Evolutionary conservation across 192 early-diverging fungal species (phyloP), one percentile per base, ranked within the genome.

Genomic region (Gaertneriomyces sp.): DNA sequence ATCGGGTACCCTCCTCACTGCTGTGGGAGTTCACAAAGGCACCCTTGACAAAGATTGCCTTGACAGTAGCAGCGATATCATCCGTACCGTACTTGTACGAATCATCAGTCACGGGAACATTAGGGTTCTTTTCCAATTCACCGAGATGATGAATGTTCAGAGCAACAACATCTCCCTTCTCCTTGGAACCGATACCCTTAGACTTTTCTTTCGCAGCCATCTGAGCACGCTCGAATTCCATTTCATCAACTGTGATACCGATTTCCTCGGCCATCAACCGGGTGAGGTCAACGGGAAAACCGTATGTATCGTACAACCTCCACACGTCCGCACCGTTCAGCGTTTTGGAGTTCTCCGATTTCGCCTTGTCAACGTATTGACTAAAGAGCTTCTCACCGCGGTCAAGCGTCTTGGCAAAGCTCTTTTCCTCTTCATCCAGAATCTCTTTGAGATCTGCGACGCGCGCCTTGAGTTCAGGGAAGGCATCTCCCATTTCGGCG

Each of bases 241-340:
- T 77, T 74, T 96, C 93, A 70, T 98, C 88, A 6, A 98, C 88
- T 12, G 61, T 60, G 53, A 97, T 75, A 8, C 89, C 91, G 71
- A 87, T 88, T 74, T 98, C 96, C 77, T 98, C 93, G n/a, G 96
- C 94, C 94, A 98, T 97, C 54, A 98, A 73, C 51, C 91, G 89
- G 9, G 96, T 98, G 53, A 98, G 82, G 74, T 98, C 96, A 1
- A 96, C 91, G 5, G 96, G 96, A 87, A 98, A 98, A 40, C 96
- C 96, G 73, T 93, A 98, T 11, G 96, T 98, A 70, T 97, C 96
- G 65, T 98, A 98, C 73, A 98, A 75, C n/a, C 93, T 85, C 94
- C 94, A 98, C 8, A 93, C 96, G 75, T 93, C 91, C 47, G 83
- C 84, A 41, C 96, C 96, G 19, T 88, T 85, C 41, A 98, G 81